These are phyloP conservation scores for Raffaelea ambrosiae DNA, from an alignment of 2,329 filamentous ascomycete species.

Conservation along the genomic window DNA sequence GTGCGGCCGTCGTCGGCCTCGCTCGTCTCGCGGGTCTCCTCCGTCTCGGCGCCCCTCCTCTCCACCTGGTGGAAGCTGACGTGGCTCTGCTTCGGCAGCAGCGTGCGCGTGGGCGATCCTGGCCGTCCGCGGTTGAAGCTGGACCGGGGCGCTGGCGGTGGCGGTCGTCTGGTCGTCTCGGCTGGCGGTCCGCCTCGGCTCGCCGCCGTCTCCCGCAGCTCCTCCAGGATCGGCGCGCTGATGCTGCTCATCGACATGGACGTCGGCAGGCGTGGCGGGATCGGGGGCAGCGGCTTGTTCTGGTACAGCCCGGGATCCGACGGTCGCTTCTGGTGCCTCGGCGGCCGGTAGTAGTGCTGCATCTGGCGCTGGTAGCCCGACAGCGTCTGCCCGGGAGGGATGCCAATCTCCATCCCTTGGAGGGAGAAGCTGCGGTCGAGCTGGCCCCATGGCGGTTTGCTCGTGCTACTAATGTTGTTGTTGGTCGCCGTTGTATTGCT, in stretches of 20 bases:
- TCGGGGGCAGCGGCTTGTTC: conserved; percentile 18
- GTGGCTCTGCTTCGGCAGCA: background rate
- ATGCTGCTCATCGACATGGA: too few species aligned
- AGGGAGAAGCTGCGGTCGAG: conserved; percentile 8
- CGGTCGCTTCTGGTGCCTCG: background rate
- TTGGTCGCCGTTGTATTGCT: too few species aligned
- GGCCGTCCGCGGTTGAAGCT: too few species aligned
- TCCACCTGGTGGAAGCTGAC: conserved; percentile 7
- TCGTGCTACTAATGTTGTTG: background rate
- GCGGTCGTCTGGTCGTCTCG: too few species aligned
- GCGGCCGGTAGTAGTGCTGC: background rate
- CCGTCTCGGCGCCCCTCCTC: too few species aligned
- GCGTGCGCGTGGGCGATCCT: too few species aligned
- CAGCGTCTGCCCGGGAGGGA: conserved; percentile 9
- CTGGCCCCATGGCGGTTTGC: conserved; percentile 1
- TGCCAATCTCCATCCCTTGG: conserved; percentile 13
- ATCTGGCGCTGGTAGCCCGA: background rate
- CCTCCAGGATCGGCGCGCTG: too few species aligned
- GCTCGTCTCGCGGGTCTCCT: background rate
- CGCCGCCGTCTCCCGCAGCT: too few species aligned
- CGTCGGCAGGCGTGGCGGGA: conserved; percentile 10
- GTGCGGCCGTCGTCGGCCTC: background rate
- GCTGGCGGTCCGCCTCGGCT: too few species aligned
- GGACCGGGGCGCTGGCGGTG: too few species aligned
- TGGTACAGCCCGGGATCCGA: conserved; percentile 12